These are phyloP conservation scores for Pseudocercospora fuligena DNA, from an alignment of 2,329 filamentous ascomycete genomes.

Conservation along the genomic window DNA sequence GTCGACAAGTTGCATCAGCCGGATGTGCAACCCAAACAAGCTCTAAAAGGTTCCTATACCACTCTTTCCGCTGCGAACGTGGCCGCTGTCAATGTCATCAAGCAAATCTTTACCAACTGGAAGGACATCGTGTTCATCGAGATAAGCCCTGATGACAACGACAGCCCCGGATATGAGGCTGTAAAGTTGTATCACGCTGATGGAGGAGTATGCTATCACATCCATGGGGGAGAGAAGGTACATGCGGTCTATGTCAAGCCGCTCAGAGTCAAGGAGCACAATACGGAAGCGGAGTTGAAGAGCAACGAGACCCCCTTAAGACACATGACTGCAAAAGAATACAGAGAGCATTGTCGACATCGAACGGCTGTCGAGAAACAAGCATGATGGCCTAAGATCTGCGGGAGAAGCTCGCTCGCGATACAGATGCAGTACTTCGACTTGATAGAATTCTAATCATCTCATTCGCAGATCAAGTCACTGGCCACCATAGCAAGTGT, in stretches of 20 bases:
- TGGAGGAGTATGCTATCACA: neutral
- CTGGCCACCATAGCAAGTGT: too few relatives aligned
- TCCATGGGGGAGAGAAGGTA: neutral
- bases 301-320: too few relatives aligned
- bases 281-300: neutral
- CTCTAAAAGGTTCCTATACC: neutral
- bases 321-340: neutral
- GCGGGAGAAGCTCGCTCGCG: neutral
- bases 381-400: neutral
- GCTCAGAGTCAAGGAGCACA: neutral
- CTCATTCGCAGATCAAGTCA: too few relatives aligned
- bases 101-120: neutral
- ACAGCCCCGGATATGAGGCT: neutral
- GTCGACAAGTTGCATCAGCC: neutral
- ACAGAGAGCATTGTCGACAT: neutral
- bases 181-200: neutral
- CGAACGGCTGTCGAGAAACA: neutral
- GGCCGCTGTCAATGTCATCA: neutral
- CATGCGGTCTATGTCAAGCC: neutral
- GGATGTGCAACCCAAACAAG: neutral
- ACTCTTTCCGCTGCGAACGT: neutral
- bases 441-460: too few relatives aligned
- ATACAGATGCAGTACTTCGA: too few relatives aligned
- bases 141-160: neutral
- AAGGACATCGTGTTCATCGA: neutral